Evolutionary conservation across 164 flowering plant species (phyloP), one percentile per base, ranked within the genome.

Genomic region (Euptelea pleiosperma): DNA sequence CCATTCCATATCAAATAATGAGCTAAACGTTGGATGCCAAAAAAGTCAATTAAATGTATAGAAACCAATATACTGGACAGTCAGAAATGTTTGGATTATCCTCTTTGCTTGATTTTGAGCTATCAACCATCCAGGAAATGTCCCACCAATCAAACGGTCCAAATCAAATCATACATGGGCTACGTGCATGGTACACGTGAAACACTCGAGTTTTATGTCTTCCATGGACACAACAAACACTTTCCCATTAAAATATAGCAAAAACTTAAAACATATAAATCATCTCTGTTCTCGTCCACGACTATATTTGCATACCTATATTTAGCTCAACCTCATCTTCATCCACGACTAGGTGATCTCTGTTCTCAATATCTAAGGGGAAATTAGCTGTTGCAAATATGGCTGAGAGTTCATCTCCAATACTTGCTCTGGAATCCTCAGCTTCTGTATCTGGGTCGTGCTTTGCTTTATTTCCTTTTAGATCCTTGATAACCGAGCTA

Each of bases 261-360:
- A 46, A 21, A 46, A 29, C 10, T 18, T 28, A 35, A 45, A 31
- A n/a, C n/a, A n/a, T n/a, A n/a, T n/a, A n/a, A n/a, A n/a, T n/a
- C n/a, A n/a, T n/a, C n/a, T n/a, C n/a, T n/a, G n/a, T n/a, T n/a
- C n/a, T n/a, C n/a, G n/a, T n/a, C n/a, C n/a, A n/a, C n/a, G n/a
- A n/a, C n/a, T n/a, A n/a, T n/a, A n/a, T n/a, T n/a, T n/a, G n/a
- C 37, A 33, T 65, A 92, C 98, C 96, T 69, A 92, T 84, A 71
- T 79, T 72, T 64, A 92, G 64, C 9, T 80, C 82, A 64, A 19
- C 52, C 28, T 77, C 85, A 36, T 76, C 80, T 28, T 76, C 77
- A 67, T 76, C 70, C 52, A 14, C 10, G 11, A 36, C 55, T 14
- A 41, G 48, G 48, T 55, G 67, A 14, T 65, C 82, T 37, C 24